Conservation (phyloP, 2,329 filamentous ascomycete species). For the Apiospora saccharicola region DNA sequence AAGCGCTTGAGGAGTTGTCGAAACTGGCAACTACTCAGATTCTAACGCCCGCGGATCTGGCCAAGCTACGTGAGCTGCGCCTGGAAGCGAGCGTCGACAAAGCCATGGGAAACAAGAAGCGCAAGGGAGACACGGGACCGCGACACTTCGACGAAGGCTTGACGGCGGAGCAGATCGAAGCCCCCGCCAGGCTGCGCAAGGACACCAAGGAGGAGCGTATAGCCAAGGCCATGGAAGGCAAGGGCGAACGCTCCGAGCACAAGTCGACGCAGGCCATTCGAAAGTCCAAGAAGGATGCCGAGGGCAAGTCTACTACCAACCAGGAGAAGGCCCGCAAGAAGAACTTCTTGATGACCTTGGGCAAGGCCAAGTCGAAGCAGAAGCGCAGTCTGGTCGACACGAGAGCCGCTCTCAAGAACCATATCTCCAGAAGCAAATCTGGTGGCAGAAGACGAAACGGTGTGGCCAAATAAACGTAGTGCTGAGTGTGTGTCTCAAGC, state of each 20-base stretch:
- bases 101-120: constrained; percentile 58
- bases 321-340: constrained; percentile 96
- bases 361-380: constrained; percentile 94
- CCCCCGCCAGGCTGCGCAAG: constrained; percentile 82
- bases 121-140: constrained; percentile 55
- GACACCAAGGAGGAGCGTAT: constrained; percentile 89
- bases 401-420: constrained; percentile 78
- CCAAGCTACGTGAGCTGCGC: constrained; percentile 89
- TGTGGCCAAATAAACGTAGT: constrained; percentile 28
- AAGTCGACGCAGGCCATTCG: constrained; percentile 85
- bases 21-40: constrained; percentile 92
- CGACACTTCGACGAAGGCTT: constrained; percentile 87
- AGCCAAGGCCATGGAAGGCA: constrained; percentile 82
- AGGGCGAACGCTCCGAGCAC: constrained; percentile 79
- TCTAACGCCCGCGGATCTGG: constrained; percentile 93
- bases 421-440: constrained; percentile 82
- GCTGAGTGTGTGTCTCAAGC: neutral
- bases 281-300: constrained; percentile 84
- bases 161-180: constrained; percentile 91
- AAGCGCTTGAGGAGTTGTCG: constrained; percentile 60
- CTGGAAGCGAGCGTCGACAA: constrained; percentile 76
- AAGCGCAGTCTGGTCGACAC: constrained; percentile 93
- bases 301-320: constrained; percentile 97
- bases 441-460: constrained; percentile 83
- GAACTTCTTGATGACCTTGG: constrained; percentile 98